Evolutionary conservation across 2,329 filamentous ascomycete species (phyloP), one percentile per base, ranked within the genome.

Genomic region (Lecanosticta acicola): DNA sequence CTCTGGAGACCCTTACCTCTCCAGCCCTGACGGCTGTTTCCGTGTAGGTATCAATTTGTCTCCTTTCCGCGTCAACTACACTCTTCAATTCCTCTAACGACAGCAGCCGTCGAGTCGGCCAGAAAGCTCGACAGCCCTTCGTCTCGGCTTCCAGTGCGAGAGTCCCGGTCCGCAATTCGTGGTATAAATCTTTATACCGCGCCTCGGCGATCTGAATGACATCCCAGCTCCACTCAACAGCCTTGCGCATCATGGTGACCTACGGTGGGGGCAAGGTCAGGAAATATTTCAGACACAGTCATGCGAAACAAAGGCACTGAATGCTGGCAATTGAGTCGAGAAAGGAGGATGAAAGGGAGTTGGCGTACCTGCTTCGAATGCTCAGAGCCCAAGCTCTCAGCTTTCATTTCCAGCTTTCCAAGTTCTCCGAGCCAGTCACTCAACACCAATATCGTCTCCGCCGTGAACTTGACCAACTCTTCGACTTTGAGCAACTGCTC

Each of bases 171-270:
- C 26, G 13, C 4, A 48, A 16, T 29, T 44, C 16, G 1, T 18
- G 20, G 32, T 32, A 47, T 16, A 53, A 33, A 7, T 19, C 43
- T 10, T 45, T 44, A 26, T 53, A 53, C 14, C 37, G 32, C 1
- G 19, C 3, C 3, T 48, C 48, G 1, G 45, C 45, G 3, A 32
- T 10, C 5, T 42, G 13, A 4, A 50, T 17, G 11, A 46, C 45
- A 35, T 39, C 4, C 1, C 24, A 39, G 4, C 33, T 20, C 50
- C 50, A 53, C 9, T 18, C 9, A 13, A 43, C 21, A 2, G 50
- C 38, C 3, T 39, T 24, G 11, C 37, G 18, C 11, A 43, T 43
- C 4, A 29, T 39, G 16, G 18, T 38, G 5, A 33, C 16, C 24
- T 29, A 11, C 24, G 7, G 24, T n/a, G n/a, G n/a, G n/a, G n/a